Evolutionary conservation across 1,284 basidiomycete genomes (phyloP).

Genomic region (Ustilago sp.): DNA sequence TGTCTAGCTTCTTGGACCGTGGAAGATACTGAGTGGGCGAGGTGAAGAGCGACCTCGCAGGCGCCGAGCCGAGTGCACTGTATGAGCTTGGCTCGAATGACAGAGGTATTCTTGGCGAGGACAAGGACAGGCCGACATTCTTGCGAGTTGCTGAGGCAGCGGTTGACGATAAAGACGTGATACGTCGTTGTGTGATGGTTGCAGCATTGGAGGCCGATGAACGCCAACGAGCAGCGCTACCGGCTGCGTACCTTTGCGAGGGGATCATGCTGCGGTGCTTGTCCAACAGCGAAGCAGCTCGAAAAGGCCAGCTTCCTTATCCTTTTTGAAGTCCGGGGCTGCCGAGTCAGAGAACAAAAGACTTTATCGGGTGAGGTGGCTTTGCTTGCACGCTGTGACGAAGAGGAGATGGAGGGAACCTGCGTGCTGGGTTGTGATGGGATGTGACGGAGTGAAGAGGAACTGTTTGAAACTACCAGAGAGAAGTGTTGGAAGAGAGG

Average conservation of each 20-base stretch:
- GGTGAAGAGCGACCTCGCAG: conserved; percentile 39
- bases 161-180: conserved; percentile 19
- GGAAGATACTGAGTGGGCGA: conserved; percentile 36
- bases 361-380: background rate
- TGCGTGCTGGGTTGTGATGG: background rate
- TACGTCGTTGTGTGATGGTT: conserved; percentile 18
- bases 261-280: conserved; percentile 37
- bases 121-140: background rate
- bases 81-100: conserved; percentile 6
- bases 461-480: too few relatives aligned
- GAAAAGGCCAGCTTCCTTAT: background rate
- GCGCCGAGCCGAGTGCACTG: conserved; percentile 1
- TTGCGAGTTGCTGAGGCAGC: conserved; percentile 6
- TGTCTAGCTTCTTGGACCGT: conserved; percentile 41
- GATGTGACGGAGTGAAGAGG: background rate
- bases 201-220: conserved; percentile 17
- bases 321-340: background rate
- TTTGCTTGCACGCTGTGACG: background rate
- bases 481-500: background rate
- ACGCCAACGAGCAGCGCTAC: conserved; percentile 40
- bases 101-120: conserved; percentile 6
- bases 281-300: background rate
- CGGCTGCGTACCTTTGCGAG: conserved; percentile 44
- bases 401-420: background rate
- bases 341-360: too few relatives aligned